Percentiles rank a stretch among this genome's conserved stretches.
Conservation (phyloP, 345 rosid species). For the Eucalyptus cloeziana region DNA sequence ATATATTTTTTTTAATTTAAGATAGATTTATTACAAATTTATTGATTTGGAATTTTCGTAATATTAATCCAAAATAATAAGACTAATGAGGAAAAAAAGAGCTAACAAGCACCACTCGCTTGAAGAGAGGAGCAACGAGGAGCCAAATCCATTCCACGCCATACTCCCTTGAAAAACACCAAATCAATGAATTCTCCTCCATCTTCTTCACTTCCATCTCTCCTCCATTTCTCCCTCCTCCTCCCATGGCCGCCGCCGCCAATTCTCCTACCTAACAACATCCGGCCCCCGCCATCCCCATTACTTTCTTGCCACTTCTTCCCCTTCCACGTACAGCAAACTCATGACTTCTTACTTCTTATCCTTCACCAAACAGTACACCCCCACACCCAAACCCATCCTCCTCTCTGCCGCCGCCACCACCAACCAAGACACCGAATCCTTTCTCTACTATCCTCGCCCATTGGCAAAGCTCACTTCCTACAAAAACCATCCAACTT, state of each 20-base stretch:
- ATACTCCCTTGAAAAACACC: no score
- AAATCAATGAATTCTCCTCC: not conserved
- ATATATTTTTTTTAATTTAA: no score
- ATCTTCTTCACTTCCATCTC: not conserved
- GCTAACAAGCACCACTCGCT: no score
- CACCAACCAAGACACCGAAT: not conserved
- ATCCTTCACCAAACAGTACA: constrained; percentile 31
- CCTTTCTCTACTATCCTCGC: no score
- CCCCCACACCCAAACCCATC: constrained; percentile 20
- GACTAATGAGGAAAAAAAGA: no score
- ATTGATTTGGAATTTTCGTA: no score
- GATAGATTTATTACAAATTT: no score
- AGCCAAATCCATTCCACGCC: no score
- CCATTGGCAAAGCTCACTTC: not conserved
- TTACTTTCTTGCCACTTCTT: not conserved
- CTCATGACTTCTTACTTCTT: constrained; percentile 50
- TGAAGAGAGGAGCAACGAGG: no score
- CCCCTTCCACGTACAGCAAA: not conserved
- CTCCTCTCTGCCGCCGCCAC: constrained; percentile 14
- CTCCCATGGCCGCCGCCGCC: not conserved
- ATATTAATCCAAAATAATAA: no score
- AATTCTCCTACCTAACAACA: not conserved
- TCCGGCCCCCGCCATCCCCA: not conserved
- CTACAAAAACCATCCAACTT: no score
- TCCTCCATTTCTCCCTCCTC: not conserved